Evolutionary conservation across 257 asterid species (phyloP), one percentile per base, ranked within the genome.

Genomic region (Striga asiatica): DNA sequence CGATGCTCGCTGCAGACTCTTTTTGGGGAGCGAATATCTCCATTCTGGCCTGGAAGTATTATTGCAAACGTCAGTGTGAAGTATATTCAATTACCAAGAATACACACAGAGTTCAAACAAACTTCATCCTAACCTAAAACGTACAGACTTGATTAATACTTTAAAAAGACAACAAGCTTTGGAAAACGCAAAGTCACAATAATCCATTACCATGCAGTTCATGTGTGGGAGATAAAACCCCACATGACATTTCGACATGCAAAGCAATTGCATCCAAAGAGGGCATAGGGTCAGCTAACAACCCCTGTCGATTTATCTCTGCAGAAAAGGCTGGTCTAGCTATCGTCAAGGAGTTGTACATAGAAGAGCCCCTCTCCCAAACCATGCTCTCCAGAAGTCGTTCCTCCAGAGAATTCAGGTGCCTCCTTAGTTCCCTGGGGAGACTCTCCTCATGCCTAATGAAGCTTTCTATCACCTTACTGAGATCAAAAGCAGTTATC

Each of bases 291-390:
- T 92, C 97, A 66, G 99, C 93, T 74, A 83, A 73, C 80, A 92
- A 72, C 66, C 94, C 94, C 61, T 76, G 88, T 27, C 89, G 95
- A 55, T 61, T 81, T 49, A 92, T 85, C 73, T 92, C 99, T 6
- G 79, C 82, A 60, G 94, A 78, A 69, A 92, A 83, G 48, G 81
- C 64, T 39, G 99, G 93, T 68, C 75, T 74, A 11, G 99, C 99
- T 61, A 92, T 91, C 14, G 71, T 67, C 79, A 92, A 73, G 54
- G 97, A 88, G 75, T 92, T 92, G 81, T 92, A 92, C 93, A 92
- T 88, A 1, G 99, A 92, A 45, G 99, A 92, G 56, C 97, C 97
- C 61, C 85, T 92, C 64, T 92, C 99, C 99, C 99, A 92, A 16
- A 92, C 99, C 95, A 88, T 78, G 65, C 94, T 85, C 72, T 88